Evolutionary conservation across 306 rosid genomes (phyloP).

Genomic region (Trifolium fragiferum): DNA sequence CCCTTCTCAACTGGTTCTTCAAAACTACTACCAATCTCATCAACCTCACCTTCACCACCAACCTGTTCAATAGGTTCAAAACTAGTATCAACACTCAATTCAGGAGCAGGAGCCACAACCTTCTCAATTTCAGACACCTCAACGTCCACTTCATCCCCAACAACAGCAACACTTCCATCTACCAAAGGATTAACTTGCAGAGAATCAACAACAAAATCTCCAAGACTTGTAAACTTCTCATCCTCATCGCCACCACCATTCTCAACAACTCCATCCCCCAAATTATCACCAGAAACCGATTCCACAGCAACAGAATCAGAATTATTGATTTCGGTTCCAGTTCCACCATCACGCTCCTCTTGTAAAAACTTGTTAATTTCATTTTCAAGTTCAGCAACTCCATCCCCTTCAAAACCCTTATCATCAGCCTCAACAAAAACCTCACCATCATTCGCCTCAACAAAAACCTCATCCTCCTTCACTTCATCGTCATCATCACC

Average conservation of each 20-base stretch:
- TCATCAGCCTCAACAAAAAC: constrained; percentile 45
- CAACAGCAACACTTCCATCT: constrained; percentile 53
- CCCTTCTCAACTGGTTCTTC: constrained; percentile 24
- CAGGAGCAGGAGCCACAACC: constrained; percentile 42
- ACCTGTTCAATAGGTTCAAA: constrained; percentile 47
- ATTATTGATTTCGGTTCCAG: not conserved
- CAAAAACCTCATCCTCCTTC: constrained; percentile 46
- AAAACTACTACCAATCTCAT: constrained; percentile 24
- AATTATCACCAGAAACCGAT: constrained; percentile 19
- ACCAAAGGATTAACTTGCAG: constrained; percentile 39
- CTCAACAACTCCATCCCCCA: constrained; percentile 35
- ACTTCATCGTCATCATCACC: constrained; percentile 30
- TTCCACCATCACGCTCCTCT: not conserved
- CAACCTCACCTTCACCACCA: constrained; percentile 4
- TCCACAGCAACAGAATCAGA: constrained; percentile 41
- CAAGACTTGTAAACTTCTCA: constrained; percentile 27
- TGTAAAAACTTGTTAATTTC: constrained; percentile 25
- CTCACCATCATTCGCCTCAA: constrained; percentile 45
- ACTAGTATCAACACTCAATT: constrained; percentile 55
- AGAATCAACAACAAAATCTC: constrained; percentile 50
- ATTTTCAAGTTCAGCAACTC: constrained; percentile 9
- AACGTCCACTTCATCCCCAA: constrained; percentile 50
- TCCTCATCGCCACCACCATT: not conserved
- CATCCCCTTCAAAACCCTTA: constrained; percentile 38
- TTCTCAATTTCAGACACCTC: constrained; percentile 51